Evolutionary conservation across 371 early-diverging fungal species (phyloP).

Genomic region (Rhizopus delemar): DNA sequence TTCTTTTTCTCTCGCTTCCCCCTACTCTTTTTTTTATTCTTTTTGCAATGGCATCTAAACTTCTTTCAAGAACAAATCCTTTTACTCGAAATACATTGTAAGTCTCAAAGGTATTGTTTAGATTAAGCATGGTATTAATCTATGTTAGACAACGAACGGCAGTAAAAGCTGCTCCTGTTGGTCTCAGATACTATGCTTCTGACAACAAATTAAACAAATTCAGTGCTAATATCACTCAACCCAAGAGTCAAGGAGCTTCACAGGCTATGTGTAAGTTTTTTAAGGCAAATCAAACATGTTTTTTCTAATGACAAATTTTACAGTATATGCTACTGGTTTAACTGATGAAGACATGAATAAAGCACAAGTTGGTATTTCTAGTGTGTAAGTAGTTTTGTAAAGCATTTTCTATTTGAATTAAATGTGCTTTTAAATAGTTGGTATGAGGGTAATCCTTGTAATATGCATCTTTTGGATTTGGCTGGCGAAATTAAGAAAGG

Average conservation of each 20-base stretch:
- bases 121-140: neutral
- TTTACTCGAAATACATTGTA: conserved; percentile 30
- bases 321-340: conserved; percentile 91
- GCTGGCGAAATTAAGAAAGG: conserved; percentile 89
- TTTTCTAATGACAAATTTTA: conserved; percentile 1
- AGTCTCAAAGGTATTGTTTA: conserved; percentile 14
- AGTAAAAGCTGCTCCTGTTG: conserved; percentile 30
- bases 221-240: conserved; percentile 88
- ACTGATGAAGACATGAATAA: conserved; percentile 78
- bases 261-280: conserved; percentile 91
- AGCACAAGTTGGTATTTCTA: conserved; percentile 92
- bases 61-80: conserved; percentile 35
- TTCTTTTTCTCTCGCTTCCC: conserved; percentile 13
- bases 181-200: conserved; percentile 46
- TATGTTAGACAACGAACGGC: conserved; percentile 18
- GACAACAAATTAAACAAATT: conserved; percentile 68
- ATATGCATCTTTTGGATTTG: conserved; percentile 96
- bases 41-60: conserved; percentile 37
- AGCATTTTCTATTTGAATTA: neutral
- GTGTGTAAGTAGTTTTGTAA: conserved; percentile 66
- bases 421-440: conserved; percentile 54
- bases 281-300: neutral
- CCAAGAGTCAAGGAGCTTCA: conserved; percentile 91
- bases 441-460: conserved; percentile 99
- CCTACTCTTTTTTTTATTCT: conserved; percentile 13